Percentiles rank a stretch among this genome's conserved stretches.
Conservation (phyloP, 345 rosid genomes). For the Populus alba region DNA sequence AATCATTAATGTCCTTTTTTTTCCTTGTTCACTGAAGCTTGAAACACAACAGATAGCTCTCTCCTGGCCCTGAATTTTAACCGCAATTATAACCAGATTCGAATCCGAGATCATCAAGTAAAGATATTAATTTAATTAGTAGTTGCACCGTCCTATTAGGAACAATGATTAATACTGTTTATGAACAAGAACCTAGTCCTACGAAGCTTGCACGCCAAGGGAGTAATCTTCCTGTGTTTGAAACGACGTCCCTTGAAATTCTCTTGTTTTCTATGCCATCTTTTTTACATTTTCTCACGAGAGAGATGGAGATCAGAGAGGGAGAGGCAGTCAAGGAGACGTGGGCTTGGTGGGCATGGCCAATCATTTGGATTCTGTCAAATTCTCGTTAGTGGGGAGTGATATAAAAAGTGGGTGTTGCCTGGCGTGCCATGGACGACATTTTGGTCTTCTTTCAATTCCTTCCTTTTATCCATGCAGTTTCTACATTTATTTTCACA, state of each 20-base stretch:
- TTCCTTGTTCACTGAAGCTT: too few relatives aligned
- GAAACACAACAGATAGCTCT: too few relatives aligned
- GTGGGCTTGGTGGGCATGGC: slow-evolving; percentile 13
- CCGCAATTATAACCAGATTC: too few relatives aligned
- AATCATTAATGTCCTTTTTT: too few relatives aligned
- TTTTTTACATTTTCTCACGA: too few relatives aligned
- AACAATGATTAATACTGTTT: too few relatives aligned
- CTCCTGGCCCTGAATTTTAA: too few relatives aligned
- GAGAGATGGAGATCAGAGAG: slow-evolving; percentile 1
- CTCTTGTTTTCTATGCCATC: neutral
- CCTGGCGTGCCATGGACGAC: slow-evolving; percentile 44
- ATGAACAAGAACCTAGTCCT: too few relatives aligned
- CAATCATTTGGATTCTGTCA: slow-evolving; percentile 36
- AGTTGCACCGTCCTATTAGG: too few relatives aligned
- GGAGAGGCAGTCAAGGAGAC: slow-evolving; percentile 1
- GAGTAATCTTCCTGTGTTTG: slow-evolving; percentile 19
- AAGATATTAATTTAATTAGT: too few relatives aligned
- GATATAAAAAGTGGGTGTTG: slow-evolving; percentile 12
- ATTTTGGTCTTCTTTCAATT: slow-evolving; percentile 1
- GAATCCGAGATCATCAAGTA: too few relatives aligned
- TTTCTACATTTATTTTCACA: neutral
- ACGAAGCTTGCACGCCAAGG: slow-evolving; percentile 30
- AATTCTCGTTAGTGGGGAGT: slow-evolving; percentile 13
- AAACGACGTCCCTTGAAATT: slow-evolving; percentile 18
- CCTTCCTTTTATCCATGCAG: neutral